Evolutionary conservation across 2,329 filamentous ascomycete genomes (phyloP).

Genomic region (Didymella lethalis): DNA sequence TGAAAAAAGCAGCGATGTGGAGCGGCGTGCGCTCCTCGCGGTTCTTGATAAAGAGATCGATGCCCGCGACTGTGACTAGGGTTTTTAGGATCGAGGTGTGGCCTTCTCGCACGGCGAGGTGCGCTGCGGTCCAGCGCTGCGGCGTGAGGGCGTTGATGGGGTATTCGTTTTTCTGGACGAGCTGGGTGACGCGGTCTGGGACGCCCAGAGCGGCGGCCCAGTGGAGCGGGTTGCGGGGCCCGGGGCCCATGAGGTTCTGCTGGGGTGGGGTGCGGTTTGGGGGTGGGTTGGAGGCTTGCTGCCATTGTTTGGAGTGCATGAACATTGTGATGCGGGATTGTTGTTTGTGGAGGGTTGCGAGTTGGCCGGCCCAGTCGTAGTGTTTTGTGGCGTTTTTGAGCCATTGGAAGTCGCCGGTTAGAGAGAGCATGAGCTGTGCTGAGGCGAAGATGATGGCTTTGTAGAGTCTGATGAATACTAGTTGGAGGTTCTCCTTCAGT

Average conservation of each 20-base stretch:
- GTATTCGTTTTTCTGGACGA: conserved; percentile 28
- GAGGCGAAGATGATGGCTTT: conserved; percentile 24
- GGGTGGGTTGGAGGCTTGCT: no score
- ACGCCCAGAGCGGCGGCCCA: conserved; percentile 28
- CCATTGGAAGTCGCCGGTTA: conserved; percentile 23
- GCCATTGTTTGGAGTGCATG: conserved; percentile 4
- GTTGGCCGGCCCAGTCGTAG: conserved; percentile 31
- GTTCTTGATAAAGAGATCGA: conserved; percentile 28
- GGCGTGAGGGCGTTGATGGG: conserved; percentile 32
- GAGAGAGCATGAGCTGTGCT: conserved; percentile 26
- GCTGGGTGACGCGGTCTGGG: conserved; percentile 20
- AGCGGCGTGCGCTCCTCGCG: conserved; percentile 26
- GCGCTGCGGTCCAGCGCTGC: conserved; percentile 27
- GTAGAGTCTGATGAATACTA: conserved; percentile 26
- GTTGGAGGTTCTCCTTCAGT: conserved; percentile 23
- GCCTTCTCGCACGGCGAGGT: conserved; percentile 28
- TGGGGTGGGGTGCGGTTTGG: no score
- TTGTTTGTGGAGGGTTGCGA: conserved; percentile 23
- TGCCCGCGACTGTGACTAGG: conserved; percentile 21
- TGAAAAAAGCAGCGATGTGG: conserved; percentile 25
- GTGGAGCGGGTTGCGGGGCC: conserved; percentile 28
- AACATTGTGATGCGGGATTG: conserved; percentile 15
- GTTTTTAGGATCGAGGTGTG: conserved; percentile 26
- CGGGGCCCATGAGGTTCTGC: conserved; percentile 20
- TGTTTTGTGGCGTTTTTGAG: conserved; percentile 26